Percentiles rank a stretch among this genome's conserved stretches.
Conservation (phyloP, 2,329 filamentous ascomycete species). For the Cordyceps sp. region DNA sequence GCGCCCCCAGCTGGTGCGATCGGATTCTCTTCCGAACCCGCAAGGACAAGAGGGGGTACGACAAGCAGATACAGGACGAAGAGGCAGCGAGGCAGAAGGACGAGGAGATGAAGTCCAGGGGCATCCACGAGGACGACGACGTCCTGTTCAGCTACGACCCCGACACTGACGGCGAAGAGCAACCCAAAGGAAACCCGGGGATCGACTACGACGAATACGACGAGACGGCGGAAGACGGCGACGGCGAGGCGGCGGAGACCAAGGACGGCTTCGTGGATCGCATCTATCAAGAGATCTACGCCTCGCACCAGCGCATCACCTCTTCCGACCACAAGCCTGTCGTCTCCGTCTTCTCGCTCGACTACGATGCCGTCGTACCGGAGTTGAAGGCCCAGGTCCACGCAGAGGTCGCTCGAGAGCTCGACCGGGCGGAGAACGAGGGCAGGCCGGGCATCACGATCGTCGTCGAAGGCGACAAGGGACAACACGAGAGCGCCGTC, state of each 20-base stretch:
- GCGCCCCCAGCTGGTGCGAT: slow-evolving; percentile 94
- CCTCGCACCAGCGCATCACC: slow-evolving; percentile 73
- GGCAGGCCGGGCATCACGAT: slow-evolving; percentile 67
- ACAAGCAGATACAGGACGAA: slow-evolving; percentile 45
- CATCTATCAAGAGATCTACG: slow-evolving; percentile 50
- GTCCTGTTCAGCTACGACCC: slow-evolving; percentile 87
- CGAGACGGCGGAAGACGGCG: slow-evolving; percentile 25
- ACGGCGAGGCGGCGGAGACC: slow-evolving; percentile 30
- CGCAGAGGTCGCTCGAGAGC: slow-evolving; percentile 69
- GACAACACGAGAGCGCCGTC: slow-evolving; percentile 37
- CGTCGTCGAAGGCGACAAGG: slow-evolving; percentile 46
- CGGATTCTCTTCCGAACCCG: slow-evolving; percentile 76
- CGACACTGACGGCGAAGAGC: slow-evolving; percentile 47
- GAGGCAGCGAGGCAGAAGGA: slow-evolving; percentile 55
- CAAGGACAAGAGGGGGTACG: slow-evolving; percentile 49
- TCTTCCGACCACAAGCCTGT: slow-evolving; percentile 96
- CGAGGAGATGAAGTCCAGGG: slow-evolving; percentile 69
- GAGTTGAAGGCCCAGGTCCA: slow-evolving; percentile 72
- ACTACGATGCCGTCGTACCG: slow-evolving; percentile 74
- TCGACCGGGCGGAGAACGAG: slow-evolving; percentile 88
- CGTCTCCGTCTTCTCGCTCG: slow-evolving; percentile 64
- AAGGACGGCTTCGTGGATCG: slow-evolving; percentile 40
- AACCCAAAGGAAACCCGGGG: slow-evolving; percentile 8
- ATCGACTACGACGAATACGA: slow-evolving; percentile 46
- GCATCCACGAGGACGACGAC: slow-evolving; percentile 66